Base-by-base conservation (phyloP, 768 basidiomycete species). In the Termitomyces sp. region DNA sequence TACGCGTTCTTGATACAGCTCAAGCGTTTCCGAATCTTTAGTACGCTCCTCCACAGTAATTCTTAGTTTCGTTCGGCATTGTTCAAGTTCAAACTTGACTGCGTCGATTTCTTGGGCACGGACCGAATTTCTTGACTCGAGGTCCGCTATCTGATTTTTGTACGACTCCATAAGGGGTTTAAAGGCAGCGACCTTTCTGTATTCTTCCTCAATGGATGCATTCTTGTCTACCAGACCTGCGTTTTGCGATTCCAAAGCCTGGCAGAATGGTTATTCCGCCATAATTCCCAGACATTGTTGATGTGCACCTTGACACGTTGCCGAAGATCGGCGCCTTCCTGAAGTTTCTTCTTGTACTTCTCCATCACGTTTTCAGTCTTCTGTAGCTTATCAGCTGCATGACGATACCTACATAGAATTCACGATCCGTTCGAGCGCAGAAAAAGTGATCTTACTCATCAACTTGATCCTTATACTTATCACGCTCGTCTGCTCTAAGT, bases 341-440 rank as follows among this genome's bases (percentile, higher is more conserved):
- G 96, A 1, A 98, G 80, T 73, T 98, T 99, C 80, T 92, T 95
- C 76, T 95, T 96, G 72, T 98, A 95, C 71, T 98, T 99, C 72
- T 98, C 94, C 83, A 97, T 92, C 30, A 97, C 94, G 66, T 95
- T 95, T 73, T 98, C 97, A 1, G 87, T 90, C 77, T 98, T 98
- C 65, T 91, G 88, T 43, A 94, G 76, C 62, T 86, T 91, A 65
- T 98, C 97, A 3, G 92, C 90, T 5, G 93, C 89, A 73, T 98
- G 94, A 5, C 88, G 87, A 66, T 93, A 92, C 67, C 94, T 96
- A 58, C 14, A 5, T 40, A 28, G 30, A 55, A 18, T 38, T 26
- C 8, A 36, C n/a, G 38, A 41, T 30, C 26, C 3, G 24, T n/a
- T 28, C 11, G n/a, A 9, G n/a, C n/a, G 7, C 14, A 22, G 20